Base-by-base conservation (phyloP, 192 early-diverging fungal genomes). In the Podila epicladia region DNA sequence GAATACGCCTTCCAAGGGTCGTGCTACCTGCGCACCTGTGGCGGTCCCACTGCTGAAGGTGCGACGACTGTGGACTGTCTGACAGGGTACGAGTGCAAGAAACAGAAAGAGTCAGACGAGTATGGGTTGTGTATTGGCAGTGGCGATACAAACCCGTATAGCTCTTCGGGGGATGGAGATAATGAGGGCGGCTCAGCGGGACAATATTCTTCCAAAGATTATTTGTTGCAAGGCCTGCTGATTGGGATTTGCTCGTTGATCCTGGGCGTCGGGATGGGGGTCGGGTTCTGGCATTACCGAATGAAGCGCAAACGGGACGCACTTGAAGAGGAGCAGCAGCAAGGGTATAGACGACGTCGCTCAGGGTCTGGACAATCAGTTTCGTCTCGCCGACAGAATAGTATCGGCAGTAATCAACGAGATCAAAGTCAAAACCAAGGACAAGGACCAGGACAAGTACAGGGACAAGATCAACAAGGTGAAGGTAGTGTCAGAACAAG, bases 11-110 rank as follows among this genome's bases (percentile, higher is more conserved):
- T 28, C 9, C 69, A 63, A 38, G 58, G 75, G 1, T 58, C 69
- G 7, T 78, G 75, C 38, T 78, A 62, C 49, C 26, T 78, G 3
- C 66, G 65, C 24, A 78, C 75, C 29, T 78, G 68, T 51, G 67
- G 63, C 3, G 41, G 41, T 4, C 41, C 41, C 57, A 63, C 1
- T 37, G 35, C 0, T 45, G 13, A 12, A 45, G 41, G 41, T 1
- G 41, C 41, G 15, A 45, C 41, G 13, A 22, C 17, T 22, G 9
- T 71, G 3, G 58, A 71, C 59, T 78, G 75, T 55, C 41, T 31
- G 5, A 22, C 58, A 1, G 64, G 68, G 5, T 78, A 62, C 29
- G 5, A 45, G 0, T 78, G 75, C 57, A 19, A 51, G 26, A 65
- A 28, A 55, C 17, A 22, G 13, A 33, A 51, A 7, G 0, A 5